Base-by-base conservation (phyloP, 2,329 filamentous ascomycete genomes). In the Raffaelea arxii region DNA sequence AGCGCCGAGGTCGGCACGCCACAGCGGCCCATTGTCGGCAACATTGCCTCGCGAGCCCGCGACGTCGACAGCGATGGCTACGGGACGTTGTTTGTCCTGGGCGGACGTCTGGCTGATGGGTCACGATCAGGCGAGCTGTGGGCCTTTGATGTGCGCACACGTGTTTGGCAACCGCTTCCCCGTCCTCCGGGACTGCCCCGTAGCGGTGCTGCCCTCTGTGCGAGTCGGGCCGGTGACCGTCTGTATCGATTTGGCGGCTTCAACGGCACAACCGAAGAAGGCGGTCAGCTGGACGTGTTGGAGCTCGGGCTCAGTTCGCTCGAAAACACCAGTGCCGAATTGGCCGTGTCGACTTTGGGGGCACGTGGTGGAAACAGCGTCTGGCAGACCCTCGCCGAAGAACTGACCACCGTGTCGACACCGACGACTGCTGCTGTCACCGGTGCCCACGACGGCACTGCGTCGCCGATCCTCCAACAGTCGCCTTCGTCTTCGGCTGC, bases 201-300 rank as follows among this genome's bases (percentile, higher is more conserved):
- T 41, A 80, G 80, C 21, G 86, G 85, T 2, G 68, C 84, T 0
- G 77, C 78, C 4, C 78, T 94, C 23, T 77, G 81, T 1, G 73
- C 82, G 44, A 72, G 72, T 39, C 72, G 75, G 46, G 77, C 77
- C 22, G n/a, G n/a, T n/a, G n/a, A n/a, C n/a, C 75, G 78, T 22
- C 62, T 94, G 6, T 94, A 83, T 64, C 75, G 87, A 24, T 90
- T 88, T 67, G 86, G 87, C 51, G 88, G 88, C 0, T 91, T 82
- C 55, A 84, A 91, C 60, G 86, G 84, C 1, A 67, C 72, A 39
- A 66, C 58, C 0, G 84, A 90, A 56, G 69, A 86, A 41, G 86
- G 86, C 16, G 86, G 84, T 0, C 71, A 74, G 49, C 58, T 94
- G 12, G 86, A 94, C 57, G 74, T 84, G 48, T 59, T 83, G 18